These are phyloP conservation scores for Colletotrichum sp. DNA, from an alignment of 2,329 filamentous ascomycete genomes.

Conservation along the genomic window DNA sequence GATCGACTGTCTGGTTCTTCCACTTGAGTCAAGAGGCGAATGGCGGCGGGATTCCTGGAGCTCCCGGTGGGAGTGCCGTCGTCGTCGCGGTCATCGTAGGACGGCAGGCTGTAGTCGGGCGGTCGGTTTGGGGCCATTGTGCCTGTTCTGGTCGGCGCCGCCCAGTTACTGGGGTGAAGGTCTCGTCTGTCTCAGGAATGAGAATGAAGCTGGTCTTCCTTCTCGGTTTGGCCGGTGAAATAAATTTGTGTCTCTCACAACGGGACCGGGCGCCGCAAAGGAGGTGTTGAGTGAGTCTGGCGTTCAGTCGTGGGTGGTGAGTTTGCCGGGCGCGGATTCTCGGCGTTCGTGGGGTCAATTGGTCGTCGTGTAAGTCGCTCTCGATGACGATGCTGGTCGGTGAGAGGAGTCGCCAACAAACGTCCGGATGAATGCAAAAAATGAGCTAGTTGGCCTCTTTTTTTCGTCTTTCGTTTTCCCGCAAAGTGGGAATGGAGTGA, in stretches of 20 bases:
- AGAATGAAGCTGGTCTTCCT: neutral
- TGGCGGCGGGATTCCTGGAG: slow-evolving; percentile 52
- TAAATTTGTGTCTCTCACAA: neutral
- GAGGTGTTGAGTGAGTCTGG: neutral
- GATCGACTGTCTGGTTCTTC: slow-evolving; percentile 59
- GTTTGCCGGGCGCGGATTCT: neutral
- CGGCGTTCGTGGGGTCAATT: neutral
- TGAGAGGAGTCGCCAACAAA: neutral
- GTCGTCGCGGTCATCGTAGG: slow-evolving; percentile 61
- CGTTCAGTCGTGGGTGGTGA: neutral
- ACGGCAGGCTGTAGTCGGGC: slow-evolving; percentile 62
- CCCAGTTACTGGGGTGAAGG: slow-evolving; percentile 10
- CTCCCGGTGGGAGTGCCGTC: slow-evolving; percentile 47
- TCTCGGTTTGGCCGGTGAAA: neutral
- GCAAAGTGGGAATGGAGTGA: neutral
- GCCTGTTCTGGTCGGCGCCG: neutral
- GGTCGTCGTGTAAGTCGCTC: neutral
- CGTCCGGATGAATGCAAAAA: neutral
- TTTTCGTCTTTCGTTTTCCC: neutral
- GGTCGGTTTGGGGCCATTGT: slow-evolving; percentile 58
- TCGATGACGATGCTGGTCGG: neutral
- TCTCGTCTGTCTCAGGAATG: neutral
- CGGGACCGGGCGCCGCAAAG: slow-evolving; percentile 9
- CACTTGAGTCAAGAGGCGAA: slow-evolving; percentile 67
- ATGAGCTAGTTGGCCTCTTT: neutral